These are phyloP conservation scores for Mortierella sp. DNA, from an alignment of 371 early-diverging fungal species.

Conservation along the genomic window DNA sequence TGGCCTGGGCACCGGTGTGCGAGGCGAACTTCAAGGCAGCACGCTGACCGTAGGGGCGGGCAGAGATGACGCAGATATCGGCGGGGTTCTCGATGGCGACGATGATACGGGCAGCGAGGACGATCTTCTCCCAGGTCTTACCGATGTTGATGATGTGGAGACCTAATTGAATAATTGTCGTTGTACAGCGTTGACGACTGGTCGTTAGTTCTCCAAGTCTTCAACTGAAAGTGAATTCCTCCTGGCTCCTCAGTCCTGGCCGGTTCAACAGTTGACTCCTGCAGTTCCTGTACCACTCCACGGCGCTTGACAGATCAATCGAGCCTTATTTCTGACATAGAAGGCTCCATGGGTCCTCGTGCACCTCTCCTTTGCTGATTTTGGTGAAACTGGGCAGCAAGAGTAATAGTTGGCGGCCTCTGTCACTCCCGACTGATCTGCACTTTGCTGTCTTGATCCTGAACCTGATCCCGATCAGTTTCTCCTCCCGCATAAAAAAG, in stretches of 20 bases:
- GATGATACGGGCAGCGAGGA: constrained; percentile 98
- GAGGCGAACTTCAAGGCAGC: constrained; percentile 99
- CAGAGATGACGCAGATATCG: constrained; percentile 96
- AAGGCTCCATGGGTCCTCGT: too few relatives aligned
- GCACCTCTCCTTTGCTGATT: too few relatives aligned
- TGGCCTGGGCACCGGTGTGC: constrained; percentile 97
- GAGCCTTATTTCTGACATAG: too few relatives aligned
- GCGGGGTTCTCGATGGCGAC: constrained; percentile 96
- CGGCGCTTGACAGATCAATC: background rate
- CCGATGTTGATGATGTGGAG: constrained; percentile 98
- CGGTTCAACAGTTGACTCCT: background rate
- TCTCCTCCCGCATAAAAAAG: background rate
- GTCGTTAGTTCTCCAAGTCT: background rate
- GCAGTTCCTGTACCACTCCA: too few relatives aligned
- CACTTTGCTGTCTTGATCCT: too few relatives aligned
- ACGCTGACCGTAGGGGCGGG: constrained; percentile 98
- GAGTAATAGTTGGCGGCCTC: too few relatives aligned
- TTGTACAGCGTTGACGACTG: background rate
- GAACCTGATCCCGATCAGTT: too few relatives aligned
- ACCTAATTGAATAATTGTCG: constrained; percentile 55
- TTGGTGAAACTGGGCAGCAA: too few relatives aligned
- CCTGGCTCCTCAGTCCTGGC: background rate
- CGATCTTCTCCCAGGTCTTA: constrained; percentile 99
- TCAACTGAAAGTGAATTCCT: background rate
- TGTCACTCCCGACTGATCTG: too few relatives aligned